Percentiles rank a stretch among this genome's conserved stretches.
These are phyloP conservation scores for Mycena haematopus DNA, from an alignment of 768 basidiomycete species.

Conservation along the genomic window DNA sequence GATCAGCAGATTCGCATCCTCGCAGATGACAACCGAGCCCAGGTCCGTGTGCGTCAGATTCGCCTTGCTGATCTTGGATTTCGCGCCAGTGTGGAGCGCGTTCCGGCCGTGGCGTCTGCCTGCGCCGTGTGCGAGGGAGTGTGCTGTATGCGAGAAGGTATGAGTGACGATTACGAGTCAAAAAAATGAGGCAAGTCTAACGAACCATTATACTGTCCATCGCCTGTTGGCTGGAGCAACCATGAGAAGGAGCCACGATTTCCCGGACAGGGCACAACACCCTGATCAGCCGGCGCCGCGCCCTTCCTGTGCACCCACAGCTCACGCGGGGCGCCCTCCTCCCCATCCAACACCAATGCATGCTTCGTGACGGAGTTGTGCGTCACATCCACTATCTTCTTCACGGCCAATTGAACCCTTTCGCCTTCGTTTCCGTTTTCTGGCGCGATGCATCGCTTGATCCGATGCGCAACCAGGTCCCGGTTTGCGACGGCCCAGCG, in stretches of 20 bases:
- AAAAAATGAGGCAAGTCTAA: not conserved
- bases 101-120: slow-evolving; percentile 44
- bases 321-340: slow-evolving; percentile 28
- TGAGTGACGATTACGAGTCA: not conserved
- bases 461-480: slow-evolving; percentile 45
- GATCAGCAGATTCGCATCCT: slow-evolving; percentile 42
- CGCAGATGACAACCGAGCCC: slow-evolving; percentile 44
- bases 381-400: slow-evolving; percentile 43
- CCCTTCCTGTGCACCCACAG: slow-evolving; percentile 48
- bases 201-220: slow-evolving; percentile 43
- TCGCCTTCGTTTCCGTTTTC: too few relatives aligned
- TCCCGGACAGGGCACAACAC: slow-evolving; percentile 46
- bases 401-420: not conserved
- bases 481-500: slow-evolving; percentile 47
- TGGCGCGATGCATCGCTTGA: slow-evolving; percentile 39
- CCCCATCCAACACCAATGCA: slow-evolving; percentile 28
- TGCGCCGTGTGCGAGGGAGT: slow-evolving; percentile 48
- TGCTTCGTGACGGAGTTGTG: slow-evolving; percentile 45
- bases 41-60: slow-evolving; percentile 40
- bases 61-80: slow-evolving; percentile 33
- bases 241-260: slow-evolving; percentile 46
- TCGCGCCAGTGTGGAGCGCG: slow-evolving; percentile 38
- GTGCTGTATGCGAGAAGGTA: slow-evolving; percentile 29
- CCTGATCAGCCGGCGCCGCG: slow-evolving; percentile 44
- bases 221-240: slow-evolving; percentile 41